Conservation (phyloP, 2,329 filamentous ascomycete genomes). For the Pestalotiopsis sp. region DNA sequence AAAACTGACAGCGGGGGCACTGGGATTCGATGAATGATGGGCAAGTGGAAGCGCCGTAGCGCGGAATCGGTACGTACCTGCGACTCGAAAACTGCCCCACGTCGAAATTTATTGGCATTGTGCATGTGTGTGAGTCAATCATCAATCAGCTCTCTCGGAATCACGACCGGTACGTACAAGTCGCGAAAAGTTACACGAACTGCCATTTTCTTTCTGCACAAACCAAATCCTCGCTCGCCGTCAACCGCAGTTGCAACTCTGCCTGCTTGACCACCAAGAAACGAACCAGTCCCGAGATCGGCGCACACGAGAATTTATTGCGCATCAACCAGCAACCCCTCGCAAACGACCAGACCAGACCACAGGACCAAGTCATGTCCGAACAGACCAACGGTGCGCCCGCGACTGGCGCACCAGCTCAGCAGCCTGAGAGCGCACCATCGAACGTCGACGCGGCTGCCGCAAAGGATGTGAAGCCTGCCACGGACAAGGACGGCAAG, state of each 20-base stretch:
- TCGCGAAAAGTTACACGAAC: not conserved
- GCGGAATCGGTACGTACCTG: not conserved
- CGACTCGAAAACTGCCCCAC: constrained; percentile 8
- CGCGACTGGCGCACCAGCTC: not conserved
- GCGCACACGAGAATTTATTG: not conserved
- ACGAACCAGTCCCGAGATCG: not conserved
- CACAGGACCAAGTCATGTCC: not conserved
- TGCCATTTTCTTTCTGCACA: not conserved
- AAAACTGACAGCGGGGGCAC: not conserved
- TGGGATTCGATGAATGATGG: not conserved
- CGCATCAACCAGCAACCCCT: not conserved
- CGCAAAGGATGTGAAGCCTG: constrained; percentile 11
- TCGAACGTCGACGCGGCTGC: not conserved
- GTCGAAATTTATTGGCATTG: constrained; percentile 9
- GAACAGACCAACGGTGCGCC: constrained; percentile 10
- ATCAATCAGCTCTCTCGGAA: not conserved
- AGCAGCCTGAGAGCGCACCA: not conserved
- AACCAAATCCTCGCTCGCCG: not conserved
- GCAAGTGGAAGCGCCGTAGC: not conserved
- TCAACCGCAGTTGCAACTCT: not conserved
- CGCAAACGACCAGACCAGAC: not conserved
- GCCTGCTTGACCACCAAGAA: not conserved
- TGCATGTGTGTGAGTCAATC: constrained; percentile 5
- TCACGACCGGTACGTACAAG: not conserved
- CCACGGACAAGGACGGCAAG: constrained; percentile 19